phyloP scores from a whole-genome alignment of 306 rosid species.

The Corylus americana region DNA sequence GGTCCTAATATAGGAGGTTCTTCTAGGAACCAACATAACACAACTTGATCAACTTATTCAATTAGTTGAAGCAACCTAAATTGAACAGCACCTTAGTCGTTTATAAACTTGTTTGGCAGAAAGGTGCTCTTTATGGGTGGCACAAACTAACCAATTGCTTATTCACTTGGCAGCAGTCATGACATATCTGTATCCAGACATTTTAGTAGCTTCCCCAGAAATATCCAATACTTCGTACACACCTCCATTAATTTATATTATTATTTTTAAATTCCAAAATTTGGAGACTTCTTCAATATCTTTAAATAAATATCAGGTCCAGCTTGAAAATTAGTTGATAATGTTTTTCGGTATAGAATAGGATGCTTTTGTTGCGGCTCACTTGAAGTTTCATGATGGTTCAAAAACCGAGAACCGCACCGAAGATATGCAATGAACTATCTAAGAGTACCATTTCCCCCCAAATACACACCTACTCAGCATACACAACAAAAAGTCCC shows the following conservation, averaged over 20 bases:
- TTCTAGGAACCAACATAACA: background rate
- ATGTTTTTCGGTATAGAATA: background rate
- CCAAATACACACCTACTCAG: too few species aligned
- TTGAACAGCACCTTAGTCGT: background rate
- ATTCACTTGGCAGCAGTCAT: background rate
- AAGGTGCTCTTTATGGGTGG: background rate
- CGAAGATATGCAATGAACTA: too few species aligned
- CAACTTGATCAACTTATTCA: background rate
- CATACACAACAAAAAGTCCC: too few species aligned
- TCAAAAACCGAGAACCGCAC: too few species aligned
- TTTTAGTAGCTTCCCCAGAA: background rate
- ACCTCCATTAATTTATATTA: background rate
- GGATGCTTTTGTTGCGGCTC: too few species aligned
- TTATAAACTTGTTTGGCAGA: background rate
- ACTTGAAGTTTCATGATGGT: too few species aligned
- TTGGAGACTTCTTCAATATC: background rate
- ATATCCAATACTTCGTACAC: background rate
- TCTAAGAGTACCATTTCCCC: too few species aligned
- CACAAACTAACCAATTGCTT: background rate
- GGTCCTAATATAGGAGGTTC: background rate
- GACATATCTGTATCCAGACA: background rate
- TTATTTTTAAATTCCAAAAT: background rate
- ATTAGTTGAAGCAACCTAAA: background rate
- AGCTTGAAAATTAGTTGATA: too few species aligned
- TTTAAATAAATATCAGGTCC: background rate